These are phyloP conservation scores for Pochonia chlamydosporia DNA, from an alignment of 2,329 filamentous ascomycete species.

Conservation along the genomic window DNA sequence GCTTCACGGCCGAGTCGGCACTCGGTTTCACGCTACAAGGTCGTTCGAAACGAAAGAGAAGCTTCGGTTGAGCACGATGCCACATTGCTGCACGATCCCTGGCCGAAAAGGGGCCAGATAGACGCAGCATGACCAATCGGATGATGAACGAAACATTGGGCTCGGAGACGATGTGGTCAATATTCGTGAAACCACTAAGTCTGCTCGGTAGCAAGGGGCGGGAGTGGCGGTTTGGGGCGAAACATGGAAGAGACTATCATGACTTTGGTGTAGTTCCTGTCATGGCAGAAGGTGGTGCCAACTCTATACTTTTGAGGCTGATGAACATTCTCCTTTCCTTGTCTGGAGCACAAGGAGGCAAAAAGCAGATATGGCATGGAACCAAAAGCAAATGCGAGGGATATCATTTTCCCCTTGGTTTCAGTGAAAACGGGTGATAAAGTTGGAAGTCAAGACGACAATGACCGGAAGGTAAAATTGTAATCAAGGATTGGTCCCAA, in stretches of 20 bases:
- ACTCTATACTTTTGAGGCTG: too few species aligned
- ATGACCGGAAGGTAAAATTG: neutral
- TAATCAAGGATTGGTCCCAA: neutral
- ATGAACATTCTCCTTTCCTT: too few species aligned
- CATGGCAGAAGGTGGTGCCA: too few species aligned
- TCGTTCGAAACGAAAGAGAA: too few species aligned
- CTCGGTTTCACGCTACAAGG: too few species aligned
- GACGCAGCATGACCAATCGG: neutral
- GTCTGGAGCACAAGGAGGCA: neutral
- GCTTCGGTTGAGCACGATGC: too few species aligned
- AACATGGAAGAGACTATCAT: neutral
- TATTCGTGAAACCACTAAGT: neutral
- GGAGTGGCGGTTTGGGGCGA: conserved; percentile 5
- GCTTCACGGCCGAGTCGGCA: too few species aligned
- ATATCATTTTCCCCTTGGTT: neutral
- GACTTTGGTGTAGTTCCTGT: neutral
- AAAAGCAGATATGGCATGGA: neutral
- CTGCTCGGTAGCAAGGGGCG: neutral
- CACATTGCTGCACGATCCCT: too few species aligned
- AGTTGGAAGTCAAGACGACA: neutral
- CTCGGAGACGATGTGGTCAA: neutral
- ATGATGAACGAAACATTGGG: neutral
- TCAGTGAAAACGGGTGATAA: neutral
- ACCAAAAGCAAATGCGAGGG: neutral
- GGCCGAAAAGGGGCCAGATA: neutral